phyloP scores from a whole-genome alignment of 1,284 basidiomycete species.

The Ustilago esculenta region DNA sequence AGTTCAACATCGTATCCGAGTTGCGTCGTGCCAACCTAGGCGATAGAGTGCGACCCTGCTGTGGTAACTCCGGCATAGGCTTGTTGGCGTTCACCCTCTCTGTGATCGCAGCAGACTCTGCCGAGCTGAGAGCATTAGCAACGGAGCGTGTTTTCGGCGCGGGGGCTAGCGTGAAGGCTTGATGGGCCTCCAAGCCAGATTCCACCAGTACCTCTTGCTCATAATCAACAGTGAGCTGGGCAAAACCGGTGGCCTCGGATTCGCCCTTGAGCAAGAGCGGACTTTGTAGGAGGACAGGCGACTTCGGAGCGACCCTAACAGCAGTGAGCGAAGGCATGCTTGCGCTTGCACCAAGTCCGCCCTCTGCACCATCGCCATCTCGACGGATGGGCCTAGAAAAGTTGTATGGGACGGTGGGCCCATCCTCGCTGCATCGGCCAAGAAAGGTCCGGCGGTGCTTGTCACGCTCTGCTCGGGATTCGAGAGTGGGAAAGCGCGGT shows the following conservation, averaged over 20 bases:
- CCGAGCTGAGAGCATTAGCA: neutral
- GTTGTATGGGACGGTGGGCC: conserved; percentile 16
- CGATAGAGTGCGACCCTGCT: neutral
- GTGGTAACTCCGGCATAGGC: conserved; percentile 11
- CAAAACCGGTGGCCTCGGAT: conserved; percentile 19
- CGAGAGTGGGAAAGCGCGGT: conserved; percentile 1
- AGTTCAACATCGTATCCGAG: conserved; percentile 28
- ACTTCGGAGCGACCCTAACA: conserved; percentile 9
- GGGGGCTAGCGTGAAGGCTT: conserved; percentile 1
- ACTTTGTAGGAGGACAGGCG: conserved; percentile 20
- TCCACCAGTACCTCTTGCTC: conserved; percentile 25
- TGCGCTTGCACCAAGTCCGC: conserved; percentile 1
- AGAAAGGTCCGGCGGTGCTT: conserved; percentile 30
- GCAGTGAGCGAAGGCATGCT: conserved; percentile 22
- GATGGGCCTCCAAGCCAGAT: conserved; percentile 20
- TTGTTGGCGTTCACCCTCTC: conserved; percentile 14
- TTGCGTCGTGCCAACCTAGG: conserved; percentile 26
- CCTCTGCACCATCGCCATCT: conserved; percentile 1
- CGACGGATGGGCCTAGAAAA: conserved; percentile 36
- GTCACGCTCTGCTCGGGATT: conserved; percentile 11
- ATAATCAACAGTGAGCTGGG: conserved; percentile 22
- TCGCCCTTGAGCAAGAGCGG: conserved; percentile 38
- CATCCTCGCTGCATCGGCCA: conserved; percentile 15
- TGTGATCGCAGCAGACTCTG: no score
- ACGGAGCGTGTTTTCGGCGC: neutral